Percentiles rank a stretch among this genome's conserved stretches.
These are phyloP conservation scores for Nigrospora oryzae DNA, from an alignment of 2,329 filamentous ascomycete genomes.

Conservation along the genomic window DNA sequence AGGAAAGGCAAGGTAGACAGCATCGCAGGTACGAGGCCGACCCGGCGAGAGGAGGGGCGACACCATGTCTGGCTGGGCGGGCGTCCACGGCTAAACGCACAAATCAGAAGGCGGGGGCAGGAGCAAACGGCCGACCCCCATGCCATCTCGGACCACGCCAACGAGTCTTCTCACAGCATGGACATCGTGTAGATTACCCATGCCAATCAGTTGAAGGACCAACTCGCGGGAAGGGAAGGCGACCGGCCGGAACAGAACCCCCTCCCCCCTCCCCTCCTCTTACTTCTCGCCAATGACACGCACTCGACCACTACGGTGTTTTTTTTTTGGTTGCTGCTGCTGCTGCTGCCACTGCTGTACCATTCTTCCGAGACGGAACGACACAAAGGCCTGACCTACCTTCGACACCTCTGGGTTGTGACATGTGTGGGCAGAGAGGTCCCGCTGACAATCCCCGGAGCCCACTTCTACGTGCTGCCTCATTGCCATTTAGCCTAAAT, in stretches of 20 bases:
- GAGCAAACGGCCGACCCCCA: not conserved
- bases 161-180: not conserved
- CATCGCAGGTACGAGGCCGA: not conserved
- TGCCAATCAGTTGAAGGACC: not conserved
- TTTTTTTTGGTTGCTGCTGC: not conserved
- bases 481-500: slow-evolving; percentile 3
- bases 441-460: not conserved
- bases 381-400: not conserved
- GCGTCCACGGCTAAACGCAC: slow-evolving; percentile 1
- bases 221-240: no score
- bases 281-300: no score
- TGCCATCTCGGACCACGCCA: not conserved
- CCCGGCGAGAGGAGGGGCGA: no score
- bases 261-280: no score
- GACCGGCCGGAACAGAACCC: no score
- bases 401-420: not conserved
- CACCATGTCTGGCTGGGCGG: not conserved
- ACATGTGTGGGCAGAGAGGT: not conserved
- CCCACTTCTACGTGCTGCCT: not conserved
- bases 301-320: not conserved
- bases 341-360: not conserved
- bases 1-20: not conserved
- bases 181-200: not conserved
- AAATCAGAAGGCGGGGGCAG: not conserved
- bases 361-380: not conserved